A percentile compares a stretch with the other conserved stretches of the same genome.
phyloP scores from a whole-genome alignment of 768 basidiomycete genomes.

The Kwoniella sp. region DNA sequence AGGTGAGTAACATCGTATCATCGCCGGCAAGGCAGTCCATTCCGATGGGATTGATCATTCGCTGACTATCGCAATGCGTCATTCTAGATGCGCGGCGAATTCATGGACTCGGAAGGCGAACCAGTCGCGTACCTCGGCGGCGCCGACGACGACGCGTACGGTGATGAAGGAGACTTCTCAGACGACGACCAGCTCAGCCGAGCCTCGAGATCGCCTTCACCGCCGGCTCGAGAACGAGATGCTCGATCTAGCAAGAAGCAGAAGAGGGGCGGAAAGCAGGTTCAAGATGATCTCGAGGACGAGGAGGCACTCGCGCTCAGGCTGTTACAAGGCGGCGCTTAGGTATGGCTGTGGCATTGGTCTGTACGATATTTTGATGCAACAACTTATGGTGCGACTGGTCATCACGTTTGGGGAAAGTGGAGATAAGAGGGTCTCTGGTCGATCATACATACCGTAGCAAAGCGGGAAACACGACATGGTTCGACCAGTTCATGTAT shows the following conservation, averaged over 20 bases:
- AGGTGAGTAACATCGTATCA: slow-evolving; percentile 46
- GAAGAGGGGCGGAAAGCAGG: slow-evolving; percentile 37
- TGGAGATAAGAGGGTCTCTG: too few species aligned
- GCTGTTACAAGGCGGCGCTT: slow-evolving; percentile 54
- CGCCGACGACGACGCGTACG: not conserved
- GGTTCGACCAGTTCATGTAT: too few species aligned
- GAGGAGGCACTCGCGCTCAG: slow-evolving; percentile 70
- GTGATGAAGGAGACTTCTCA: slow-evolving; percentile 66
- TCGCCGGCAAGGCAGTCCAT: too few species aligned
- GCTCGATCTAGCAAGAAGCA: slow-evolving; percentile 54
- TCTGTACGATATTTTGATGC: not conserved
- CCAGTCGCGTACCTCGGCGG: slow-evolving; percentile 57
- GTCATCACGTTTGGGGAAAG: too few species aligned
- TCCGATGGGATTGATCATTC: not conserved
- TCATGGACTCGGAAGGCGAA: slow-evolving; percentile 38
- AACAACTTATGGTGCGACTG: too few species aligned
- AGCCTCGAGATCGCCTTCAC: slow-evolving; percentile 59
- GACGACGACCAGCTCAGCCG: slow-evolving; percentile 62
- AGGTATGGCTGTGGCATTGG: slow-evolving; percentile 1
- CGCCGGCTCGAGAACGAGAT: not conserved
- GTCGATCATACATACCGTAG: too few species aligned
- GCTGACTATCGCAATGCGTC: not conserved
- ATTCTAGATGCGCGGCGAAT: slow-evolving; percentile 8
- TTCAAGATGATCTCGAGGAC: slow-evolving; percentile 60
- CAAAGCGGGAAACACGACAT: too few species aligned